phyloP scores from a whole-genome alignment of 1,284 basidiomycete species.

The Cutaneotrichosporon arboriforme region DNA sequence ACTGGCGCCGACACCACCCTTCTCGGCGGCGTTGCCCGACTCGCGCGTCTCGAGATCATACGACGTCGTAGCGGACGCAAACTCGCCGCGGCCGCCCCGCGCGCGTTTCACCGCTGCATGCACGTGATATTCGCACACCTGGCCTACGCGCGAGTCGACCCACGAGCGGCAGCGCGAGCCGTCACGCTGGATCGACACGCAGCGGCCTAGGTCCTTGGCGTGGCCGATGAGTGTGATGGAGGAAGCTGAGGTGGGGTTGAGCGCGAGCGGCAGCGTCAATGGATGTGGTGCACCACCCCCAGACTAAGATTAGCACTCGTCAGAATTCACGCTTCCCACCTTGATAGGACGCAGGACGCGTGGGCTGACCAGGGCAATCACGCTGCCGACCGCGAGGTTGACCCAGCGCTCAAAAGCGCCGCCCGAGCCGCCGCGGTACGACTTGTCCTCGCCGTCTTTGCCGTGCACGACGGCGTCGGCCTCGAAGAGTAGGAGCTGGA shows the following conservation, averaged over 20 bases:
- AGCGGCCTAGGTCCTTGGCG: slow-evolving; percentile 78
- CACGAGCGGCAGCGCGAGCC: slow-evolving; percentile 76
- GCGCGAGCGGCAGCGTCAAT: slow-evolving; percentile 70
- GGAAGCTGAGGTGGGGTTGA: slow-evolving; percentile 75
- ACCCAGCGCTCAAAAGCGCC: slow-evolving; percentile 83
- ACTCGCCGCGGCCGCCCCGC: slow-evolving; percentile 71
- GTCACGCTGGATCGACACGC: slow-evolving; percentile 67
- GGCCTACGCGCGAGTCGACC: slow-evolving; percentile 70
- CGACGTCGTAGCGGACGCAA: slow-evolving; percentile 41
- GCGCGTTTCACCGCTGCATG: slow-evolving; percentile 69
- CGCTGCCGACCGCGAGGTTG: slow-evolving; percentile 77
- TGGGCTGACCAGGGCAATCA: slow-evolving; percentile 85
- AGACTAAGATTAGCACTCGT: background rate
- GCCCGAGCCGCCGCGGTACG: slow-evolving; percentile 78
- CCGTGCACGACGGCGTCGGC: slow-evolving; percentile 58
- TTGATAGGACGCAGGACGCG: slow-evolving; percentile 76
- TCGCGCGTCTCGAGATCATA: slow-evolving; percentile 16
- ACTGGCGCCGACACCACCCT: slow-evolving; percentile 35
- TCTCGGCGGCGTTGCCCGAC: slow-evolving; percentile 17
- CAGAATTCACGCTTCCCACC: slow-evolving; percentile 51
- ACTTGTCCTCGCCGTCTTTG: slow-evolving; percentile 50
- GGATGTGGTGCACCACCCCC: slow-evolving; percentile 57
- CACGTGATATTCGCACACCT: slow-evolving; percentile 85
- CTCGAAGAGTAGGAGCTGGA: slow-evolving; percentile 82
- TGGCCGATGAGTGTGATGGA: slow-evolving; percentile 79